Conservation (phyloP, 2,329 filamentous ascomycete genomes). For the Aspergillus fischeri region DNA sequence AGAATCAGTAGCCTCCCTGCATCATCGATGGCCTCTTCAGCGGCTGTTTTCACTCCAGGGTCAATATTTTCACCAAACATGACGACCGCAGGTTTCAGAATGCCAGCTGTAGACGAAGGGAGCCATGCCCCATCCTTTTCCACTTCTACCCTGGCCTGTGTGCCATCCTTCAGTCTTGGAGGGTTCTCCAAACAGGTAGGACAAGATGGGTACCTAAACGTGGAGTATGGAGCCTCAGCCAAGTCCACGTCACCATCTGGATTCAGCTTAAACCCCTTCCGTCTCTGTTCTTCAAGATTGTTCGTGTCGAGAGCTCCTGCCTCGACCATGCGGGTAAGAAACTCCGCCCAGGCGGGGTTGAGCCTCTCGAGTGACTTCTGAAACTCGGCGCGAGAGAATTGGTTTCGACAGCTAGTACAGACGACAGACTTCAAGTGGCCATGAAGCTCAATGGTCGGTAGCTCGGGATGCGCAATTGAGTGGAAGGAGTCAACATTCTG, state of each 20-base stretch:
- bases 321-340: slow-evolving; percentile 67
- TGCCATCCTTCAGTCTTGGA: slow-evolving; percentile 53
- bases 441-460: slow-evolving; percentile 81
- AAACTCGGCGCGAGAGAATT: slow-evolving; percentile 68
- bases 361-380: slow-evolving; percentile 70
- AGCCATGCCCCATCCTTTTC: slow-evolving; percentile 80
- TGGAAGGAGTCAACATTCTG: slow-evolving; percentile 99
- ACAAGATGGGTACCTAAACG: slow-evolving; percentile 87
- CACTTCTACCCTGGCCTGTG: slow-evolving; percentile 57
- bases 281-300: slow-evolving; percentile 64
- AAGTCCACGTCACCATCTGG: slow-evolving; percentile 94
- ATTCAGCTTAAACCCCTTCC: slow-evolving; percentile 73
- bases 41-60: slow-evolving; percentile 63
- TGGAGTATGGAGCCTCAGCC: slow-evolving; percentile 79
- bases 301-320: slow-evolving; percentile 75
- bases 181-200: slow-evolving; percentile 69
- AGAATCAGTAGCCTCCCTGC: slow-evolving; percentile 73
- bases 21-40: slow-evolving; percentile 74
- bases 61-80: slow-evolving; percentile 95
- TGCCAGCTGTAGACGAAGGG: slow-evolving; percentile 62
- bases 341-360: slow-evolving; percentile 81
- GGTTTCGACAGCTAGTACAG: slow-evolving; percentile 72
- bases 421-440: slow-evolving; percentile 79
- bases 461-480: slow-evolving; percentile 65
- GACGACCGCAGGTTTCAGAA: slow-evolving; percentile 87